Conservation (phyloP, 495 filamentous ascomycete species). For the Cudoniella acicularis region DNA sequence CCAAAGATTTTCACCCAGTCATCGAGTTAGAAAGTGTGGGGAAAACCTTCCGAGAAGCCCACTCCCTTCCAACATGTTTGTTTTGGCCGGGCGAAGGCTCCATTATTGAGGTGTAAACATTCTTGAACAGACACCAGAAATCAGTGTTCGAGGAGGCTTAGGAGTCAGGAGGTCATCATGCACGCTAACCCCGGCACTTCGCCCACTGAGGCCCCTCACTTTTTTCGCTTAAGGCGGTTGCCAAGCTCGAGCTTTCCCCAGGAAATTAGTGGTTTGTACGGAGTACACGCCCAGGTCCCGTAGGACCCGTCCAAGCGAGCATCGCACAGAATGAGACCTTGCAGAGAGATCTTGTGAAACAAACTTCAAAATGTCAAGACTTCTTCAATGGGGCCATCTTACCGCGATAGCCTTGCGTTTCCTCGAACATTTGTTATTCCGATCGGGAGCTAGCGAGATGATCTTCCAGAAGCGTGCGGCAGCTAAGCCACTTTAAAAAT, state of each 20-base stretch:
- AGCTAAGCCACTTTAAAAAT: neutral
- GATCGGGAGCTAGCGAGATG: neutral
- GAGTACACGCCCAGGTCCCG: no score
- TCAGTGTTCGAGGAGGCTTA: neutral
- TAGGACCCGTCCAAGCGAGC: no score
- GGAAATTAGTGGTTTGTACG: neutral
- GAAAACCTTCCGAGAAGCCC: no score
- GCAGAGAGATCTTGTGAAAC: no score
- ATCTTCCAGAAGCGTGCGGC: neutral
- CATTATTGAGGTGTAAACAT: neutral
- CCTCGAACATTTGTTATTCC: neutral
- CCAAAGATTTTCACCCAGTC: no score
- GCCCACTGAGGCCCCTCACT: neutral
- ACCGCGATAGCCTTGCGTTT: neutral
- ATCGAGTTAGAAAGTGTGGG: no score
- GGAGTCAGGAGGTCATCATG: neutral
- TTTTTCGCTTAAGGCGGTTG: neutral
- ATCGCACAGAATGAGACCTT: no score
- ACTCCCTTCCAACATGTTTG: no score
- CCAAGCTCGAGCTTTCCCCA: neutral
- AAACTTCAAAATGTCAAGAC: no score
- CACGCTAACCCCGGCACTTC: neutral
- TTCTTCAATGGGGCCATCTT: no score
- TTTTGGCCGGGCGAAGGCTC: no score
- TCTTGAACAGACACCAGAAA: neutral